Base-by-base conservation (phyloP, 2,329 filamentous ascomycete genomes). In the Rhexocercosporidium sp. region DNA sequence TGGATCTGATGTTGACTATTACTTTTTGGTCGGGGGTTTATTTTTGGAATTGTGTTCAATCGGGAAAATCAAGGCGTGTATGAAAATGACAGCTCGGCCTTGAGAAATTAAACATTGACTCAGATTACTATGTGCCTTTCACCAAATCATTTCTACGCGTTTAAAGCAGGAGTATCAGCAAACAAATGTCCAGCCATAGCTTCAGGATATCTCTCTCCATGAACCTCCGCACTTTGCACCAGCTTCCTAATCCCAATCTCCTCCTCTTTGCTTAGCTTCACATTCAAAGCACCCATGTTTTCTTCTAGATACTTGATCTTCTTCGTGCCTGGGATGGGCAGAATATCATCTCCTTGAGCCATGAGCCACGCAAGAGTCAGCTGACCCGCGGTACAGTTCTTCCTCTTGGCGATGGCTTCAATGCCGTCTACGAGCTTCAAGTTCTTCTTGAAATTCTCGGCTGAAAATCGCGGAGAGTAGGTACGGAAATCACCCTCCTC, bases 351-450 rank as follows among this genome's bases (percentile, higher is more conserved):
- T 0, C 86, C 86, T 72, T 90, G 87, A 3, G 83, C 83, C 70
- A 89, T 72, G 65, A 91, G 71, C 88, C 89, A 92, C 0, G 88
- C 88, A 31, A 91, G 79, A 1, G 86, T 84, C 37, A 92, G 74
- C 74, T 92, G 85, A 1, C 81, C 82, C 0, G 86, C 71, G 0
- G 88, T 88, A 54, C 80, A 82, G 3, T 74, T 82, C 77, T 91
- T 90, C 68, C 78, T 80, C 49, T 81, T 77, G 0, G 86, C 87
- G 6, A 90, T 73, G 5, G 73, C 78, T 3, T 78, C 75, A 65
- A 90, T 81, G 20, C 76, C 76, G 37, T 85, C 82, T 3, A 88
- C 83, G 2, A 90, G 75, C 69, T 80, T 78, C 12, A 88, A 67
- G 69, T 90, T 90, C 75, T 85, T 85, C 0, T 77, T 75, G 71